phyloP scores from a whole-genome alignment of 2,329 filamentous ascomycete species.

The Colletotrichum limetticola region DNA sequence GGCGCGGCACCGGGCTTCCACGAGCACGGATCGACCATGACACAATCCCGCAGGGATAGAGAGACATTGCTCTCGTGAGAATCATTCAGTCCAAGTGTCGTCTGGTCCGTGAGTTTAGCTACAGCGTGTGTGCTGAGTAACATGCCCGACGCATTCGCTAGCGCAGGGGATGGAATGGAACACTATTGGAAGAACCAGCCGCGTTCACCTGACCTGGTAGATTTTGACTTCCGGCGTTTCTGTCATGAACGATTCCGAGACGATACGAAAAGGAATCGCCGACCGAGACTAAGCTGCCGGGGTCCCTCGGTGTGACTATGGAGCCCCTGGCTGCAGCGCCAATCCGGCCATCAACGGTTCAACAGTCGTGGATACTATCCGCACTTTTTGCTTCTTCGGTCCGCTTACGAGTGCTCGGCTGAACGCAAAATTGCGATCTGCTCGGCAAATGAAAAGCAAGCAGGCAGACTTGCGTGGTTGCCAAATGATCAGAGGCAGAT shows the following conservation, averaged over 20 bases:
- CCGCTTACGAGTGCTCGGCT: constrained; percentile 5
- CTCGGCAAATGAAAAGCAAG: constrained; percentile 13
- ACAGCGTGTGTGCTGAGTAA: constrained; percentile 11
- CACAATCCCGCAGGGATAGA: constrained; percentile 13
- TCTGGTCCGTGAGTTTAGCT: constrained; percentile 21
- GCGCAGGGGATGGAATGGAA: constrained; percentile 16
- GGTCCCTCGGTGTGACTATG: constrained; percentile 20
- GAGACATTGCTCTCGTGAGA: constrained; percentile 6
- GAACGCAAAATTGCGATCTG: constrained; percentile 12
- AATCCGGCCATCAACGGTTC: neutral
- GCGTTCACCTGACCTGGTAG: constrained; percentile 21
- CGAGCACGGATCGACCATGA: constrained; percentile 26
- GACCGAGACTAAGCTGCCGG: constrained; percentile 11
- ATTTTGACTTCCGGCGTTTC: constrained; percentile 11
- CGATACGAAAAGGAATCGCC: neutral
- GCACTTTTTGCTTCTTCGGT: constrained; percentile 22
- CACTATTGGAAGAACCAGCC: constrained; percentile 24
- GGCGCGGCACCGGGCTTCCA: constrained; percentile 4
- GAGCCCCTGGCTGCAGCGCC: constrained; percentile 10
- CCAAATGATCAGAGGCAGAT: neutral
- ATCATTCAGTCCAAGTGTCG: neutral
- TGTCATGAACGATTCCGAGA: constrained; percentile 12
- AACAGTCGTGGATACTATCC: neutral
- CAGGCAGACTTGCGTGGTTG: neutral
- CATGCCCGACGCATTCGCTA: neutral